A percentile compares a stretch with the other conserved stretches of the same genome.
phyloP scores from a whole-genome alignment of 1,284 basidiomycete genomes.

The Leccinum subfulvum region DNA sequence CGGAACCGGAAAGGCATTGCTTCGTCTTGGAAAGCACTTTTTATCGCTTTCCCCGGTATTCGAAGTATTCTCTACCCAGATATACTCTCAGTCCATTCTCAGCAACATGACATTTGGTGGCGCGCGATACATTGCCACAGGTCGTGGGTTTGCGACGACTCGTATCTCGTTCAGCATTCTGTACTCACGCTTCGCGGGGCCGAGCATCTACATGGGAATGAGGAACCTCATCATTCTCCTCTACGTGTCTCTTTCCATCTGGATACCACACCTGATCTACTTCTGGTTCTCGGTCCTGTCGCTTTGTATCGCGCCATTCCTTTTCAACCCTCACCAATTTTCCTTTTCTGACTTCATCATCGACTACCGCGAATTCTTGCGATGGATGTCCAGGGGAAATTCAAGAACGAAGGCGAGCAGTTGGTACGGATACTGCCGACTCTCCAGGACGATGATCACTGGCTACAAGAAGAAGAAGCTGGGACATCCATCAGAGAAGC shows the following conservation, averaged over 20 bases:
- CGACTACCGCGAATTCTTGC: conserved; percentile 94
- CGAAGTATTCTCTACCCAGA: conserved; percentile 97
- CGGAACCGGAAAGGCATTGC: conserved; percentile 89
- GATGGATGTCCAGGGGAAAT: conserved; percentile 98
- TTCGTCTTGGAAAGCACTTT: conserved; percentile 93
- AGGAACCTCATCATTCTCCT: conserved; percentile 85
- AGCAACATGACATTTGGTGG: conserved; percentile 95
- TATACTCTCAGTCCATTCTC: conserved; percentile 92
- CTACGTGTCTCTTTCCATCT: conserved; percentile 87
- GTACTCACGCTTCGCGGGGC: conserved; percentile 97
- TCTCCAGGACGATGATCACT: conserved; percentile 93
- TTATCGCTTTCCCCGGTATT: conserved; percentile 92
- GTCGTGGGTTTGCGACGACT: conserved; percentile 94
- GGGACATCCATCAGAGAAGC: conserved; percentile 92
- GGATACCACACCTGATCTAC: conserved; percentile 93
- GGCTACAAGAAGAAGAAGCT: conserved; percentile 98
- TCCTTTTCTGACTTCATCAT: conserved; percentile 94
- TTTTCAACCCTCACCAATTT: conserved; percentile 99
- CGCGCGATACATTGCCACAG: conserved; percentile 95
- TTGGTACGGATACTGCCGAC: conserved; percentile 97
- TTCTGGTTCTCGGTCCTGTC: conserved; percentile 95
- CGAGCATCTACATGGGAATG: conserved; percentile 96
- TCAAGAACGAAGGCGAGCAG: conserved; percentile 93
- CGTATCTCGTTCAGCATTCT: conserved; percentile 92
- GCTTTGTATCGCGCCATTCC: conserved; percentile 90